Evolutionary conservation across 2,329 filamentous ascomycete species (phyloP).

Genomic region (Albifimbria verrucaria): DNA sequence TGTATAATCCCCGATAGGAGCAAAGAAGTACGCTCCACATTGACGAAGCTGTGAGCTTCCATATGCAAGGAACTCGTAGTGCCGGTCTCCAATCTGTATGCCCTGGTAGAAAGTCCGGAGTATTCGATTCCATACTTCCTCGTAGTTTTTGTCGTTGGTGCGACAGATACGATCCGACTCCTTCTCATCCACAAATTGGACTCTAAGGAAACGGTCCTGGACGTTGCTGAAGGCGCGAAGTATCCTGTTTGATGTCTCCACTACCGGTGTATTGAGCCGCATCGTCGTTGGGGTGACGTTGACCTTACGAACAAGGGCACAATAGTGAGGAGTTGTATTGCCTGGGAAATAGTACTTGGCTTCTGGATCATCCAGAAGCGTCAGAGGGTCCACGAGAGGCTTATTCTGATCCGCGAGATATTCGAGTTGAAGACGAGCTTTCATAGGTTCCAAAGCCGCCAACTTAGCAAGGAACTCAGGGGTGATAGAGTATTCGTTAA

Average conservation of each 20-base stretch:
- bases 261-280: constrained; percentile 69
- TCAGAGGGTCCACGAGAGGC: constrained; percentile 65
- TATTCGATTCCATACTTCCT: constrained; percentile 72
- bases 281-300: constrained; percentile 82
- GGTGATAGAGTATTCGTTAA: constrained; percentile 74
- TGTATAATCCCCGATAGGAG: constrained; percentile 61
- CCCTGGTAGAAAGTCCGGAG: constrained; percentile 70
- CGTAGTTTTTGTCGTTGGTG: constrained; percentile 50
- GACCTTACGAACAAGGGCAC: constrained; percentile 71
- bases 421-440: constrained; percentile 68
- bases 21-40: constrained; percentile 90
- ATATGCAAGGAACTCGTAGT: constrained; percentile 88
- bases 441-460: constrained; percentile 34
- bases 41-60: constrained; percentile 95
- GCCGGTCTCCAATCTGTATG: constrained; percentile 75
- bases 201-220: constrained; percentile 78
- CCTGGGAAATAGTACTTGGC: constrained; percentile 44
- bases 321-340: constrained; percentile 64
- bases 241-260: constrained; percentile 87
- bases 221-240: constrained; percentile 67
- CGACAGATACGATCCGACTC: constrained; percentile 52
- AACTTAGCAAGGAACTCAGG: constrained; percentile 65
- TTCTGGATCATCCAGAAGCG: constrained; percentile 60
- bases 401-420: constrained; percentile 65
- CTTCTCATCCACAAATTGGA: constrained; percentile 86